Base-by-base conservation (phyloP, 495 filamentous ascomycete genomes). In the Trichocladium uniseriatum region DNA sequence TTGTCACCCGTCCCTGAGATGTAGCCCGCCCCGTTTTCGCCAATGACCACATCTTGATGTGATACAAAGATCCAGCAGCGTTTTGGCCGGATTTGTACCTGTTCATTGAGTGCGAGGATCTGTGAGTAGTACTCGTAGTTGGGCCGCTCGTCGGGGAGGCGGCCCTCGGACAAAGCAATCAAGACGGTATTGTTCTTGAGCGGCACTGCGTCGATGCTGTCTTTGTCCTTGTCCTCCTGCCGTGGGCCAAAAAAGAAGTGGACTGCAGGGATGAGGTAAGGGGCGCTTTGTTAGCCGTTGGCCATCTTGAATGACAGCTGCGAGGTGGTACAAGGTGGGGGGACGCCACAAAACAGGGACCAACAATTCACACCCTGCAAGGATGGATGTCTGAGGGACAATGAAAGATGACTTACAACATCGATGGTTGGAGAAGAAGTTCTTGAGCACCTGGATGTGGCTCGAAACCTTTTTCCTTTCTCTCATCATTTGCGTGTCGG, bases 381-480 rank as follows among this genome's bases (percentile, higher is more conserved):
- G 27, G 27, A 10, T 29, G 7, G 31, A 4, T 10, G 31, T 32
- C 13, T 4, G 31, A 32, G 31, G 31, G 13, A n/a, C n/a, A n/a
- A n/a, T n/a, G 27, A 29, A 10, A 10, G 27, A 29, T 29, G 27
- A 10, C 59, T 62, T 55, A 65, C 56, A 61, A 35, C 59, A 62
- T 40, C 47, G 35, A 32, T 59, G 40, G 56, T 70, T 64, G 49
- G 78, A 73, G 69, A 49, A 72, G 58, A 89, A 86, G 11, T 79
- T 80, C 69, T 94, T 95, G 38, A 98, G 68, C n/a, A 96, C 91
- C 70, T 98, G 92, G 50, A 97, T 86, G 64, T 98, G 92, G 56
- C 90, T 96, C 0, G 91, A 96, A 8, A 98, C 86, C 63, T 94
- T 87, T 66, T 98, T 98, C 45, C 92, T 74, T 34, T 63, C 72